phyloP scores from a whole-genome alignment of 768 basidiomycete genomes.

The Megacollybia marginata region DNA sequence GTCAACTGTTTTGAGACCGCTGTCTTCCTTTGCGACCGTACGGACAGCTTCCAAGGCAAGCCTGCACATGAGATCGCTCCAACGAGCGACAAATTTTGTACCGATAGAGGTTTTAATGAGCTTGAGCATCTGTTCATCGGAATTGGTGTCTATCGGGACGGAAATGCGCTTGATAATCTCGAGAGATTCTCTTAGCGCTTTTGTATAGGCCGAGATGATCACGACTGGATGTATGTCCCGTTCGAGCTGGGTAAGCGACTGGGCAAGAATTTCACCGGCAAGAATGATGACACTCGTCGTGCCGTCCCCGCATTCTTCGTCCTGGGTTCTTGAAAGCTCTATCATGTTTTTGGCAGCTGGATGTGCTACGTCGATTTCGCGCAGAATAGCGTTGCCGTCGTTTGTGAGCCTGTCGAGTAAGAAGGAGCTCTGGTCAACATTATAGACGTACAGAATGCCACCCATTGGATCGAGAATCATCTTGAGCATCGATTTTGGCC shows the following conservation, averaged over 20 bases:
- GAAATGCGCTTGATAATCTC: constrained; percentile 85
- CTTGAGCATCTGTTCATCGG: constrained; percentile 88
- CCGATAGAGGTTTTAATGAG: constrained; percentile 99
- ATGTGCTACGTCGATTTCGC: constrained; percentile 98
- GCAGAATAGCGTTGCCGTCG: constrained; percentile 97
- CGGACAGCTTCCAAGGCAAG: constrained; percentile 91
- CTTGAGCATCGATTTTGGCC: constrained; percentile 97
- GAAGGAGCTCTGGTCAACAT: background rate
- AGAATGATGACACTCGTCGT: constrained; percentile 98
- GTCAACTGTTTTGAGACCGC: constrained; percentile 81
- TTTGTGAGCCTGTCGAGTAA: constrained; percentile 69
- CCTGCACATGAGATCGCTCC: constrained; percentile 96
- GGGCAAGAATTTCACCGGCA: constrained; percentile 95
- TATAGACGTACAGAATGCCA: constrained; percentile 74
- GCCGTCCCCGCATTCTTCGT: constrained; percentile 98
- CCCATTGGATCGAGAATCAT: constrained; percentile 99
- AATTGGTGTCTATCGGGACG: constrained; percentile 77
- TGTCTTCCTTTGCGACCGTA: constrained; percentile 74
- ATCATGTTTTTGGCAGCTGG: constrained; percentile 99
- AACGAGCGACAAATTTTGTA: constrained; percentile 93
- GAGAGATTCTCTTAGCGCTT: constrained; percentile 88
- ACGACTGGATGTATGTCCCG: constrained; percentile 98
- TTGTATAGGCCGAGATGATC: constrained; percentile 97
- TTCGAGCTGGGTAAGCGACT: constrained; percentile 87
- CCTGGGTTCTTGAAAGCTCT: constrained; percentile 94